Conservation (phyloP, 176 grass and related monocot species). For the Pontederia crassipes region DNA sequence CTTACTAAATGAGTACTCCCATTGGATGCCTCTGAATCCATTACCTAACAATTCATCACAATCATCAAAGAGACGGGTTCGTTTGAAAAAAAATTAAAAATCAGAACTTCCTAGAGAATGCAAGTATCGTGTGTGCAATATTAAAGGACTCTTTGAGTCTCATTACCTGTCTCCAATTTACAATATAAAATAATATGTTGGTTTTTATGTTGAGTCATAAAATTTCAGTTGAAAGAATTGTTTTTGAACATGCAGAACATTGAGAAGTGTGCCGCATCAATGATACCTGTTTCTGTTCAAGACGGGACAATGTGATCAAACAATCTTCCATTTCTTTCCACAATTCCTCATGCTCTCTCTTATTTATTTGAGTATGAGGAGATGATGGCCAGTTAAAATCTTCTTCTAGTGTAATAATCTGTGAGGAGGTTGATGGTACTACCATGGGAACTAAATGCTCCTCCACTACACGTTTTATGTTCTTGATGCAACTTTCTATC, state of each 20-base stretch:
- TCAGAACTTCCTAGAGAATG: not conserved
- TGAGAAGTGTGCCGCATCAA: no score
- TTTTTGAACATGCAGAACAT: no score
- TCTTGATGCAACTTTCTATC: constrained; percentile 57
- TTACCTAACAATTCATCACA: constrained; percentile 24
- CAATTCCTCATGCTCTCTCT: constrained; percentile 55
- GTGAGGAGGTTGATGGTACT: constrained; percentile 9
- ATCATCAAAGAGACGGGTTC: constrained; percentile 1
- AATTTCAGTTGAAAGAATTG: no score
- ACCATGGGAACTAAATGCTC: constrained; percentile 32
- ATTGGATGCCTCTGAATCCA: constrained; percentile 23
- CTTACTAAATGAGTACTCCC: constrained; percentile 20
- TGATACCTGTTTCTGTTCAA: constrained; percentile 60
- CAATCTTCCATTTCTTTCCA: constrained; percentile 86
- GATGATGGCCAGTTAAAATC: constrained; percentile 63
- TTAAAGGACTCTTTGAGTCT: not conserved
- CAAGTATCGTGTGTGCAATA: not conserved
- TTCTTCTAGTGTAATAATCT: constrained; percentile 26
- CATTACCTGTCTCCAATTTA: not conserved
- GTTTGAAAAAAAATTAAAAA: not conserved
- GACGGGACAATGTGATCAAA: constrained; percentile 43
- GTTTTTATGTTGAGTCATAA: no score
- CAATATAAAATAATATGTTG: no score
- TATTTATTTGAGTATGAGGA: constrained; percentile 29
- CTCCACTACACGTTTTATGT: constrained; percentile 54